Evolutionary conservation across 768 basidiomycete genomes (phyloP), one percentile per base, ranked within the genome.

Genomic region (Tulasnella sp.): DNA sequence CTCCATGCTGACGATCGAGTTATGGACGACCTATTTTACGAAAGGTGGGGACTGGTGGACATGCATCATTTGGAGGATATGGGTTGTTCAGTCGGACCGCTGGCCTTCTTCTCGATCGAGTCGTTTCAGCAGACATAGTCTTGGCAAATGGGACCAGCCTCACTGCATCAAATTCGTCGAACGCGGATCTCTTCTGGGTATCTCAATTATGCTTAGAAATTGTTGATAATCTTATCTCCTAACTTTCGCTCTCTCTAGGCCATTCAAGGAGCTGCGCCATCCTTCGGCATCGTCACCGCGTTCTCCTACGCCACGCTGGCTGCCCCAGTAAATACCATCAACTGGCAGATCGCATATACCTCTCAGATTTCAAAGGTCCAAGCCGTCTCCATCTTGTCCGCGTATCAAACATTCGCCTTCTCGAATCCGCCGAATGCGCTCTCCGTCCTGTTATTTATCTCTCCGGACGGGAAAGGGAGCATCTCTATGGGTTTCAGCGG

Each of bases 381-480:
- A 9, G 73, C 72, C 0, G 70, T 76, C 60, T 65, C 70, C 0
- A 63, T 50, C 13, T 54, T 64, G 34, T 5, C 32, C 10, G 44
- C 58, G 21, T 64, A 58, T 43, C 65, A 67, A 50, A 21, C 32
- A 4, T 68, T 68, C 41, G 51, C 52, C 2, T 21, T 47, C 11
- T 56, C 54, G 24, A 58, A 56, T 15, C 66, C 60, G 13, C 19
- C 65, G 8, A 51, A 66, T 38, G 61, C 59, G 23, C 51, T 66
- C 47, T 32, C 64, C 13, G 32, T 11, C 24, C 29, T 60, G 43
- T 15, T 50, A 4, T 23, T 45, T 3, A 11, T 44, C 15, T 26
- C 27, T 7, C 15, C 15, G 5, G 30, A 19, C 23, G 30, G 17
- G 13, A 48, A 48, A 15, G 63, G 55, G 0, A 30, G 9, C n/a